These are phyloP conservation scores for Penicillium rolfsii DNA, from an alignment of 2,329 filamentous ascomycete genomes.

Conservation along the genomic window DNA sequence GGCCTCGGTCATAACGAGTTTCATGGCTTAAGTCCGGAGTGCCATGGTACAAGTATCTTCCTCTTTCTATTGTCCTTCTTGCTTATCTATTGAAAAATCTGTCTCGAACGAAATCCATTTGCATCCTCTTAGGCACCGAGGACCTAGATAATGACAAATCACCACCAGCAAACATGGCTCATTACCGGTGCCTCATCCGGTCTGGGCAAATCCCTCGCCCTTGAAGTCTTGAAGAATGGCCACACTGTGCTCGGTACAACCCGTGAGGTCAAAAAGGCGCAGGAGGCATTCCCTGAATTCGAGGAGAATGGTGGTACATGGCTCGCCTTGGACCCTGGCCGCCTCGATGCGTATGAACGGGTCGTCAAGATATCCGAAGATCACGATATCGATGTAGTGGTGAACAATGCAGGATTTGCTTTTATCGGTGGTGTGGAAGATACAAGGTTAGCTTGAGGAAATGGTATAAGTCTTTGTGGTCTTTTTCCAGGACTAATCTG, in stretches of 20 bases:
- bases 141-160: background rate
- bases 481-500: background rate
- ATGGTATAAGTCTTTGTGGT: background rate
- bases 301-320: constrained; percentile 15
- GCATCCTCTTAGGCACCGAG: background rate
- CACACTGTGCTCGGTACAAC: constrained; percentile 40
- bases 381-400: constrained; percentile 15
- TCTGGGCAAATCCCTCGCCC: constrained; percentile 36
- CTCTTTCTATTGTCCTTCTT: no score
- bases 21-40: background rate
- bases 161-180: constrained; percentile 20
- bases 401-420: constrained; percentile 25
- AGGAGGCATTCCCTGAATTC: constrained; percentile 14
- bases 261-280: constrained; percentile 26
- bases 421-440: constrained; percentile 29
- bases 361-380: background rate
- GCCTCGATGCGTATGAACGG: background rate
- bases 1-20: background rate
- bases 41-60: no score
- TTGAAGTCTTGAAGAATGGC: constrained; percentile 34
- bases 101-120: background rate
- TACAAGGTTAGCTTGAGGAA: constrained; percentile 15
- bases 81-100: no score
- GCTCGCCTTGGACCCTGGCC: constrained; percentile 15
- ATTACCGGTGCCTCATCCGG: constrained; percentile 44